Evolutionary conservation across 2,329 filamentous ascomycete species (phyloP).

Genomic region (Neurospora sp.): DNA sequence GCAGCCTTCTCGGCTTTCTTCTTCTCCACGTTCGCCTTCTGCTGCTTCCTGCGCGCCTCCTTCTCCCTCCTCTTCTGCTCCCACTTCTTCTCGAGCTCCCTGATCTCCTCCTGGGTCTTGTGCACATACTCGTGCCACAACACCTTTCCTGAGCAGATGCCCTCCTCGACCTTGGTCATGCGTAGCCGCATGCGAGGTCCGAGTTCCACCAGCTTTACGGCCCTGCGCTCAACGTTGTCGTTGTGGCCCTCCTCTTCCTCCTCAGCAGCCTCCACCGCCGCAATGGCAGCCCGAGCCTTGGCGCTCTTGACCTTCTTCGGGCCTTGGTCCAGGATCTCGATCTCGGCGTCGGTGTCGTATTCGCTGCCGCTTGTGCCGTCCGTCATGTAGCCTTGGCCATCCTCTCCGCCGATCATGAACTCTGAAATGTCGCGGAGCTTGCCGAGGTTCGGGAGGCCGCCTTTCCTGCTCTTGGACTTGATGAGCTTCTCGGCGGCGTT

Average conservation of each 20-base stretch:
- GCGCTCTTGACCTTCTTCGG: slow-evolving; percentile 50
- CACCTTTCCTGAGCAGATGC: slow-evolving; percentile 76
- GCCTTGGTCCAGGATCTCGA: slow-evolving; percentile 66
- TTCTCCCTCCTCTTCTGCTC: slow-evolving; percentile 69
- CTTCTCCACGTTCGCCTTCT: slow-evolving; percentile 82
- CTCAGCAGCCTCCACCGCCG: slow-evolving; percentile 27
- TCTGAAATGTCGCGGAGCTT: slow-evolving; percentile 90
- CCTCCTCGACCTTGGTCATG: slow-evolving; percentile 93
- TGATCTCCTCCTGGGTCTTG: slow-evolving; percentile 70
- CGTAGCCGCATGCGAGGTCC: slow-evolving; percentile 83
- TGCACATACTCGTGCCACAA: slow-evolving; percentile 97
- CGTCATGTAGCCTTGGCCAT: slow-evolving; percentile 73
- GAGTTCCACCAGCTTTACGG: slow-evolving; percentile 84
- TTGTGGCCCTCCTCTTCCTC: slow-evolving; percentile 37
- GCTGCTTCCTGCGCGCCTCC: slow-evolving; percentile 68
- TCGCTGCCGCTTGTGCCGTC: slow-evolving; percentile 82
- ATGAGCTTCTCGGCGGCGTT: slow-evolving; percentile 77
- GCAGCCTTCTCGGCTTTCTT: slow-evolving; percentile 81
- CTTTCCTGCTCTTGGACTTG: slow-evolving; percentile 52
- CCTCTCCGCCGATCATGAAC: slow-evolving; percentile 78
- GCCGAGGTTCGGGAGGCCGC: slow-evolving; percentile 75
- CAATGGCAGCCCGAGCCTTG: slow-evolving; percentile 40
- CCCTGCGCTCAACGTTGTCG: slow-evolving; percentile 66
- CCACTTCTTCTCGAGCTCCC: slow-evolving; percentile 75
- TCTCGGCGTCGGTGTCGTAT: slow-evolving; percentile 86